phyloP scores from a whole-genome alignment of 805 yeast species.

The Candida golubevii region DNA sequence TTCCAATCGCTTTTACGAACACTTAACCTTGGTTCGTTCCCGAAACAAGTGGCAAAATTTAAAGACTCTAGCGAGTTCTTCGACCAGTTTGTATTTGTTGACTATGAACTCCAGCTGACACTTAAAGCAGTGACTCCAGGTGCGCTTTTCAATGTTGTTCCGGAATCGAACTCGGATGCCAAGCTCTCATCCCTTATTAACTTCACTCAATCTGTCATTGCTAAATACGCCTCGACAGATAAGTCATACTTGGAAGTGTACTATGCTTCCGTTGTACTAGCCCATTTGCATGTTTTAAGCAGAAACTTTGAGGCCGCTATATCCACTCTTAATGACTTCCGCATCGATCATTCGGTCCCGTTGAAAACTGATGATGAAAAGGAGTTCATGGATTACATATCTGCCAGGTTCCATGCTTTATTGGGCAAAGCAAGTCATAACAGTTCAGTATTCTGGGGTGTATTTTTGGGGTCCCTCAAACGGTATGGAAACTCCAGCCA shows the following conservation, averaged over 20 bases:
- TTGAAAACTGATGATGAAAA: constrained; percentile 7
- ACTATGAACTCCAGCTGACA: constrained; percentile 33
- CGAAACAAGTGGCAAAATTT: constrained; percentile 28
- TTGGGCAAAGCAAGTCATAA: constrained; percentile 23
- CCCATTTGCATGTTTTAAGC: constrained; percentile 32
- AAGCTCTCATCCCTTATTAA: constrained; percentile 25
- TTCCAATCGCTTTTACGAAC: constrained; percentile 25
- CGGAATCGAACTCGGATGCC: constrained; percentile 13
- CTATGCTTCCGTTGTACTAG: constrained; percentile 30
- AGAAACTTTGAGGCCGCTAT: constrained; percentile 22
- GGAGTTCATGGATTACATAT: constrained; percentile 29
- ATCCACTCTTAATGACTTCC: constrained; percentile 13
- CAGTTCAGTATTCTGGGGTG: constrained; percentile 22
- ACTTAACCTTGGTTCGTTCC: constrained; percentile 36
- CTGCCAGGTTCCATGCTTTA: constrained; percentile 31
- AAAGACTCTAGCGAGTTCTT: constrained; percentile 32
- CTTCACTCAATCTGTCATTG: constrained; percentile 24
- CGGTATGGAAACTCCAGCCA: constrained; percentile 22
- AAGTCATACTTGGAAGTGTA: constrained; percentile 28
- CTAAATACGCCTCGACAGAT: constrained; percentile 21
- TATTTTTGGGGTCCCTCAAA: constrained; percentile 22
- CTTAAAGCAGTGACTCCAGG: constrained; percentile 25
- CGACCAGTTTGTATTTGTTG: constrained; percentile 33
- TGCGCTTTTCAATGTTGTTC: constrained; percentile 4
- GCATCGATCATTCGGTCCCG: constrained; percentile 1